These are phyloP conservation scores for Colletotrichum graminicola DNA, from an alignment of 2,329 filamentous ascomycete species.

Conservation along the genomic window DNA sequence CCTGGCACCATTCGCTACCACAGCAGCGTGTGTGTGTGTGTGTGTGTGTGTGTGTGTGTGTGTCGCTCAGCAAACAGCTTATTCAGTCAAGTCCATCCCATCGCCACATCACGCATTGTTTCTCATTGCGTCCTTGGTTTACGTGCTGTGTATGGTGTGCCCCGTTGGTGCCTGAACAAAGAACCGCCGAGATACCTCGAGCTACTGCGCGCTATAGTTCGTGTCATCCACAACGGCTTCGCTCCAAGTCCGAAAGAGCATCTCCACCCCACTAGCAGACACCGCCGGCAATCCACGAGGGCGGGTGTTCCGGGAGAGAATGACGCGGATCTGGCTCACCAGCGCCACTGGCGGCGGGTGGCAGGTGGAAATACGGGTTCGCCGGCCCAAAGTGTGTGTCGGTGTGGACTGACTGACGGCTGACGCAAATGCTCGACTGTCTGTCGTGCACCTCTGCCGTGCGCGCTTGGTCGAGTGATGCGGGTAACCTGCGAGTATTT, in stretches of 20 bases:
- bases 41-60: background rate
- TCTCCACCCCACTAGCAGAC: background rate
- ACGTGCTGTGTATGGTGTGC: background rate
- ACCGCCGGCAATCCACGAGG: background rate
- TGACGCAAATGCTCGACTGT: background rate
- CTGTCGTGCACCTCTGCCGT: background rate
- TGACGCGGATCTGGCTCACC: slow-evolving; percentile 31
- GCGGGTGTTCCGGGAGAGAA: background rate
- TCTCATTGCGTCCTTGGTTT: background rate
- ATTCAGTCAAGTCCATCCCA: background rate
- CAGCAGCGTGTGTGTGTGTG: background rate
- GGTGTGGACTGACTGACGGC: background rate
- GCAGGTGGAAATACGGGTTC: background rate
- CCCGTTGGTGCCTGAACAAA: background rate
- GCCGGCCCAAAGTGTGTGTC: background rate
- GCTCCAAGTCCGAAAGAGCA: background rate
- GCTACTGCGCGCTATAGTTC: slow-evolving; percentile 2
- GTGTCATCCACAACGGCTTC: slow-evolving; percentile 4
- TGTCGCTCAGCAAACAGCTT: background rate
- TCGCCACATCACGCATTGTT: too few relatives aligned
- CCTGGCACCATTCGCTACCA: background rate
- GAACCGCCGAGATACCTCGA: slow-evolving; percentile 6
- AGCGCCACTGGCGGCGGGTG: background rate
- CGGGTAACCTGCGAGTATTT: too few relatives aligned
- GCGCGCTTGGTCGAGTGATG: background rate